Evolutionary conservation across 345 rosid species (phyloP).

Genomic region (Trapa incisa): DNA sequence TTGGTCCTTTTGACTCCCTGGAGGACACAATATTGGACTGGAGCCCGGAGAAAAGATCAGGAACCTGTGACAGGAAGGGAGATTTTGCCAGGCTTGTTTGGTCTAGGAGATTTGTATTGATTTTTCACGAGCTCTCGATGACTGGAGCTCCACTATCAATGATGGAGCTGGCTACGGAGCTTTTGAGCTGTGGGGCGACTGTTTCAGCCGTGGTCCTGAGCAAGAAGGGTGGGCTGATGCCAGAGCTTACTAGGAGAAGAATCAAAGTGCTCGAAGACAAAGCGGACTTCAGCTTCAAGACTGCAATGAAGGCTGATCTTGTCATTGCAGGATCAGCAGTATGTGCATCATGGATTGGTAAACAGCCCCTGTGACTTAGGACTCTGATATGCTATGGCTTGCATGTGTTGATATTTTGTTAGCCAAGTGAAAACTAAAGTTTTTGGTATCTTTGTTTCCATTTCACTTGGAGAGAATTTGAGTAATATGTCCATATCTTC

Average conservation of each 20-base stretch:
- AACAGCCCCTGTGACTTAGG: conserved; percentile 11
- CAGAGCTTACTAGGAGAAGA: conserved; percentile 72
- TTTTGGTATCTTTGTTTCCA: background rate
- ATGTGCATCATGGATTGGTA: conserved; percentile 93
- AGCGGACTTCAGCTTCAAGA: conserved; percentile 83
- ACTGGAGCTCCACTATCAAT: conserved; percentile 96
- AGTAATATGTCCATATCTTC: no score
- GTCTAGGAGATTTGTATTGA: conserved; percentile 82
- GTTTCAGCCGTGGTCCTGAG: conserved; percentile 92
- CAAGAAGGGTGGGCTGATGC: conserved; percentile 81
- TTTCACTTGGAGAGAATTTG: background rate
- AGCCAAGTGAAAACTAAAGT: background rate
- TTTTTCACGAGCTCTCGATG: conserved; percentile 97
- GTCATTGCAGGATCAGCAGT: conserved; percentile 97
- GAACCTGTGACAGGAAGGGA: conserved; percentile 90
- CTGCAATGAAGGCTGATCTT: conserved; percentile 89
- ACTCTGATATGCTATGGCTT: background rate
- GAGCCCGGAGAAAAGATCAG: conserved; percentile 86
- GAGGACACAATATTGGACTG: conserved; percentile 75
- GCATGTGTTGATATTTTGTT: background rate
- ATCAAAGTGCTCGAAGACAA: conserved; percentile 89
- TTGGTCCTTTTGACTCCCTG: conserved; percentile 74
- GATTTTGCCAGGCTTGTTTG: conserved; percentile 88
- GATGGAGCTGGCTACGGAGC: conserved; percentile 96
- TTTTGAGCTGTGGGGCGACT: conserved; percentile 96